phyloP scores from a whole-genome alignment of 257 asterid species.

The Lithospermum erythrorhizon region DNA sequence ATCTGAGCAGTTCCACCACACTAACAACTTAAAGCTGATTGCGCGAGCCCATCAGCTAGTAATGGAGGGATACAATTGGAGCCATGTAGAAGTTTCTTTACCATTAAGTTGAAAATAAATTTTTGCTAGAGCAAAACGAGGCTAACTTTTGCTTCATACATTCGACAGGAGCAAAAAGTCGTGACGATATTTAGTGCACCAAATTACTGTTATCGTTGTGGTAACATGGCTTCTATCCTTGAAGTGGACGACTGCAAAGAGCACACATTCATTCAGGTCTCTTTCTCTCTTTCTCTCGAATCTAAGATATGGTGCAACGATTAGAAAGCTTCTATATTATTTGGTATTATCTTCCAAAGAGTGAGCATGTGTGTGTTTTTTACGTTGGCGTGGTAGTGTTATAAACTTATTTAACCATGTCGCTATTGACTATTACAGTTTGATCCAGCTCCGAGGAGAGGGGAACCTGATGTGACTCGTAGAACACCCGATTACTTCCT shows the following conservation, averaged over 20 bases:
- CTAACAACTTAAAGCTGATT: slow-evolving; percentile 64
- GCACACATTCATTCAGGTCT: slow-evolving; percentile 21
- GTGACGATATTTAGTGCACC: slow-evolving; percentile 81
- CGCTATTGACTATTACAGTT: slow-evolving; percentile 1
- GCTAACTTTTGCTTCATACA: slow-evolving; percentile 5
- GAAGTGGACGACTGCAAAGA: slow-evolving; percentile 76
- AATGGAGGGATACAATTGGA: slow-evolving; percentile 91
- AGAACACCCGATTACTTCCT: slow-evolving; percentile 6
- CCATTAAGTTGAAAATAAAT: not conserved
- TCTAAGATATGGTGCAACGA: not conserved
- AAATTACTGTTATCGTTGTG: slow-evolving; percentile 78
- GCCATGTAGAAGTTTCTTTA: slow-evolving; percentile 35
- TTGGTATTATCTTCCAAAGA: not conserved
- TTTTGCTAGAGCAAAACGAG: not conserved
- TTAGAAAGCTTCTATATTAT: not conserved
- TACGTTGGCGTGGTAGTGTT: no score
- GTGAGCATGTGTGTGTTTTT: no score
- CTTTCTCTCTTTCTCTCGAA: no score
- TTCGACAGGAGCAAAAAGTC: slow-evolving; percentile 64
- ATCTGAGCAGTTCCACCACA: slow-evolving; percentile 73
- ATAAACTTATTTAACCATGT: not conserved
- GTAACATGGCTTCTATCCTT: slow-evolving; percentile 77
- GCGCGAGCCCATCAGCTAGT: slow-evolving; percentile 91
- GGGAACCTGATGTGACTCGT: slow-evolving; percentile 5
- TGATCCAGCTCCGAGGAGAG: slow-evolving; percentile 11